Evolutionary conservation across 495 filamentous ascomycete species (phyloP), one percentile per base, ranked within the genome.

Genomic region (Thozetella sp.): DNA sequence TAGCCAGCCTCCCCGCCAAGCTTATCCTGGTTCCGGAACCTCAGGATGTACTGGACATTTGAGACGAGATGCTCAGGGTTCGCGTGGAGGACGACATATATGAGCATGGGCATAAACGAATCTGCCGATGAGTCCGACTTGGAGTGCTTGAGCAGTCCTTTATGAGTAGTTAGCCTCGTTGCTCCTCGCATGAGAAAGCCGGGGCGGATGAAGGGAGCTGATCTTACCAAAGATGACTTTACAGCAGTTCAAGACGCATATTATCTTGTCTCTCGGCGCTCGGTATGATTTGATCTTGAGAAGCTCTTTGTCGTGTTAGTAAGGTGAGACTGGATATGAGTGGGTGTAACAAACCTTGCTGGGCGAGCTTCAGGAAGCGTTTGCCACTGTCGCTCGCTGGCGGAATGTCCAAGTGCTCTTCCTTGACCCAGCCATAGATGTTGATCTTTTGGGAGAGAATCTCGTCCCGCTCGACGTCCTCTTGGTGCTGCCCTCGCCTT

Each of bases 21-120:
- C 67, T 98, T 99, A 34, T 99, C 96, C 71, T 97, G 96, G 65
- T 97, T 96, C 57, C 95, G 87, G 75, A 99, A 99, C 20, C 96
- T 86, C 45, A 97, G 79, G 57, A 99, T 98, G 71, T 99, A 99
- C 72, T 98, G 95, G 6, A 98, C 93, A 68, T 99, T 99, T 54
- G 93, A 97, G 26, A 97, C 92, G 25, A 99, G 79, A 71, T 97
- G 91, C 48, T 96, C 93, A 0, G 96, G 96, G 64, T 96, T 97
- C 25, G 93, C 92, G 68, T 93, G 90, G 23, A 99, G 81, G 2
- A 98, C 93, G 50, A 97, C 94, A 65, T 96, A 98, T 51, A 99
- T 98, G 57, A 99, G 81, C 56, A 98, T 84, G 0, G 95, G 95
- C 72, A 99, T 88, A 62, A 99, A 98, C 1, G 93, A 90, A 72